Conservation (phyloP, 2,329 filamentous ascomycete genomes). For the Aspergillus luchuensis region DNA sequence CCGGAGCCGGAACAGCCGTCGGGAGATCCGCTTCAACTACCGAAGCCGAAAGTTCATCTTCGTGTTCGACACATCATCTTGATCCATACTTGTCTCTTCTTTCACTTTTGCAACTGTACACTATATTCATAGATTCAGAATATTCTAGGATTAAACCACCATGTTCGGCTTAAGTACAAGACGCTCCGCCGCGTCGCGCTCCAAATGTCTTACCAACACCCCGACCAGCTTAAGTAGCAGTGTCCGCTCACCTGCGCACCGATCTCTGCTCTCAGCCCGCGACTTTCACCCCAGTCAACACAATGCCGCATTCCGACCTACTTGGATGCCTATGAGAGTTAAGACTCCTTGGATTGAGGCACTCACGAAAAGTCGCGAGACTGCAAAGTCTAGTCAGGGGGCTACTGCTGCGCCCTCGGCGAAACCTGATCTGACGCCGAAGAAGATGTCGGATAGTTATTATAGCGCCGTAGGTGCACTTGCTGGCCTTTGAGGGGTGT, state of each 20-base stretch:
- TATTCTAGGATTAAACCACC: not conserved
- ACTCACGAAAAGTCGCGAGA: slow-evolving; percentile 55
- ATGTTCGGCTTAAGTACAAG: slow-evolving; percentile 26
- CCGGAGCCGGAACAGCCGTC: slow-evolving; percentile 22
- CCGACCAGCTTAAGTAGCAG: not conserved
- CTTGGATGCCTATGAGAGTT: slow-evolving; percentile 59
- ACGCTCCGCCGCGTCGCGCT: slow-evolving; percentile 20
- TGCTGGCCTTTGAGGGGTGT: not conserved
- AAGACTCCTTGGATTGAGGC: slow-evolving; percentile 71
- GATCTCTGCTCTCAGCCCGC: slow-evolving; percentile 15
- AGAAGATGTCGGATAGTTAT: slow-evolving; percentile 71
- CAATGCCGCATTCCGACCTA: slow-evolving; percentile 33
- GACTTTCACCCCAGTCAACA: slow-evolving; percentile 33
- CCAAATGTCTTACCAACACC: slow-evolving; percentile 23
- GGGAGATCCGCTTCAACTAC: slow-evolving; percentile 13
- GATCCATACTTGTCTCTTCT: not conserved
- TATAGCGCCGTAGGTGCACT: slow-evolving; percentile 60
- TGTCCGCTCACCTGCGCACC: slow-evolving; percentile 10
- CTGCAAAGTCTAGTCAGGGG: slow-evolving; percentile 31
- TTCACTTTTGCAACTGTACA: not conserved
- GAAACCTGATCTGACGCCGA: slow-evolving; percentile 63
- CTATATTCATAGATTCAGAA: not conserved
- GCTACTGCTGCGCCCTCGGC: slow-evolving; percentile 25
- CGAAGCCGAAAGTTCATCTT: slow-evolving; percentile 14
- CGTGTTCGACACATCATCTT: slow-evolving; percentile 5